Conservation (phyloP, 768 basidiomycete genomes). For the Galerina sulciceps region DNA sequence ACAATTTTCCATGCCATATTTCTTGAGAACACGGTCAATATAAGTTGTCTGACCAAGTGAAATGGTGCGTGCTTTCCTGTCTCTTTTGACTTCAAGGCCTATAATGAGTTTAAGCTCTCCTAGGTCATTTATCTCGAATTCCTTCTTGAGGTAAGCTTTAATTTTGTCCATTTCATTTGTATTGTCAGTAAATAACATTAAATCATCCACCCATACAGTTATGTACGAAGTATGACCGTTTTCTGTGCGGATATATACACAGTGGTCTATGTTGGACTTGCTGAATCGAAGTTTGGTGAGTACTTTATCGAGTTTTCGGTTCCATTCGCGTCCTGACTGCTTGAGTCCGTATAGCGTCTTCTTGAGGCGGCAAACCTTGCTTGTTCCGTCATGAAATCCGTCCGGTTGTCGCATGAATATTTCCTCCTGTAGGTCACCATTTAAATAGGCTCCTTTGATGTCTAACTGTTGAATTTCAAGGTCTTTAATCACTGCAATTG, state of each 20-base stretch:
- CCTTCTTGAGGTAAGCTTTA: slow-evolving; percentile 22
- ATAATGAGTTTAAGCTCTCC: slow-evolving; percentile 27
- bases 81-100: slow-evolving; percentile 33
- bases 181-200: slow-evolving; percentile 21
- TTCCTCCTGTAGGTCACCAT: not conserved
- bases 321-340: not conserved
- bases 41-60: slow-evolving; percentile 32
- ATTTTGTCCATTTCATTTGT: slow-evolving; percentile 13
- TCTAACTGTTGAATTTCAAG: slow-evolving; percentile 44
- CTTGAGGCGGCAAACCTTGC: not conserved
- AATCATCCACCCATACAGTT: slow-evolving; percentile 38
- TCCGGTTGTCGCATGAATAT: not conserved
- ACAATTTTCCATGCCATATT: slow-evolving; percentile 23
- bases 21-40: slow-evolving; percentile 28
- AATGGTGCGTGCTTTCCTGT: slow-evolving; percentile 22
- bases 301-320: not conserved
- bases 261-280: slow-evolving; percentile 21
- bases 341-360: not conserved
- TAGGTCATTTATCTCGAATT: slow-evolving; percentile 34
- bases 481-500: slow-evolving; percentile 35
- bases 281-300: slow-evolving; percentile 8
- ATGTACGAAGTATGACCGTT: slow-evolving; percentile 17
- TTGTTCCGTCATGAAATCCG: not conserved
- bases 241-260: slow-evolving; percentile 19
- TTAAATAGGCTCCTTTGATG: slow-evolving; percentile 39